Percentiles rank a stretch among this genome's conserved stretches.
phyloP scores from a whole-genome alignment of 208 protist species.

The Acanthamoeba sp. region DNA sequence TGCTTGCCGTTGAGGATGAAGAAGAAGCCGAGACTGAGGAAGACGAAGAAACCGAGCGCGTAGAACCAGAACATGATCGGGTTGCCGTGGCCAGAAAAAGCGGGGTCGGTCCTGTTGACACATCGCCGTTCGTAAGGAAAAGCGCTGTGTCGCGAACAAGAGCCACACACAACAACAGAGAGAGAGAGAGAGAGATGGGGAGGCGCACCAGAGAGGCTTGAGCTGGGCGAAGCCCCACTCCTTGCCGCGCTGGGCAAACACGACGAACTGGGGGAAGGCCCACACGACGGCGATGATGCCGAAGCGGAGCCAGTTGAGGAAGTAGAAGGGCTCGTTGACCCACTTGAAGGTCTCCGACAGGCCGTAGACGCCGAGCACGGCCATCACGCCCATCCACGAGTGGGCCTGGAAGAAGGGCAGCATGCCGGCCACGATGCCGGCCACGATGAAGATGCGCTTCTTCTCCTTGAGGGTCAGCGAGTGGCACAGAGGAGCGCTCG shows the following conservation, averaged over 20 bases:
- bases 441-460: conserved; percentile 62
- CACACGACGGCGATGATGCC: conserved; percentile 12
- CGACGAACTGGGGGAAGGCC: conserved; percentile 61
- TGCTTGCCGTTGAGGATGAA: conserved; percentile 57
- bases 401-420: conserved; percentile 36
- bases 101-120: background rate
- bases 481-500: conserved; percentile 26
- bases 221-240: conserved; percentile 68
- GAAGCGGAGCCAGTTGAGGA: conserved; percentile 72
- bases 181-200: background rate
- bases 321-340: conserved; percentile 72
- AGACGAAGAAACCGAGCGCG: conserved; percentile 45
- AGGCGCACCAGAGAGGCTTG: conserved; percentile 48
- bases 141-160: background rate
- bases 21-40: conserved; percentile 52
- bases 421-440: conserved; percentile 51
- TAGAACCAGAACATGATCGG: conserved; percentile 70
- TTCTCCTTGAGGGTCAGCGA: conserved; percentile 62
- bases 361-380: conserved; percentile 52
- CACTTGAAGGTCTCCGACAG: conserved; percentile 46
- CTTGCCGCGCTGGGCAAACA: conserved; percentile 67
- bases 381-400: conserved; percentile 63
- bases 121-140: background rate
- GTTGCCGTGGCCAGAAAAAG: conserved; percentile 15
- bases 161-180: background rate